A percentile compares a stretch with the other conserved stretches of the same genome.
phyloP scores from a whole-genome alignment of 495 filamentous ascomycete genomes.

The Penicillium salamii region DNA sequence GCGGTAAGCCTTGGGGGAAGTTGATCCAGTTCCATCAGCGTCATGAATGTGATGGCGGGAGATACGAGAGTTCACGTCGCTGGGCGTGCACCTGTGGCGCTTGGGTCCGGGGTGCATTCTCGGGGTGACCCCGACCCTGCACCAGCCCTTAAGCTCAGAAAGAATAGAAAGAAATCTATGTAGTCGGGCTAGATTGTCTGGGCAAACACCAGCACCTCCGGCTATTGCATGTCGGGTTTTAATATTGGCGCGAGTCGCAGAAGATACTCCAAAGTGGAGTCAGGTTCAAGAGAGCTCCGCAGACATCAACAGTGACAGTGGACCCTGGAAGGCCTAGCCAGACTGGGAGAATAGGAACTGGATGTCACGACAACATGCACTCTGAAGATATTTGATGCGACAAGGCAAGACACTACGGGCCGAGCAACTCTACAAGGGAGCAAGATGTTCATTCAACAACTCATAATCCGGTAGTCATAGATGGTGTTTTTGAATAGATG shows the following conservation, averaged over 20 bases:
- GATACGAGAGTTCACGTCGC: not conserved
- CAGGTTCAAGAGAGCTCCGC: not conserved
- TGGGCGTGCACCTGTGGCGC: not conserved
- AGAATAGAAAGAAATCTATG: no score
- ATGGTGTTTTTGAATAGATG: slow-evolving; percentile 43
- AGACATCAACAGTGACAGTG: not conserved
- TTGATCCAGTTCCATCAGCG: no score
- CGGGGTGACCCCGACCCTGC: not conserved
- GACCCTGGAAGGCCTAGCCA: not conserved
- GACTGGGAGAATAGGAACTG: no score
- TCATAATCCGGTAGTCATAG: slow-evolving; percentile 43
- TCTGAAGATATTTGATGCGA: no score
- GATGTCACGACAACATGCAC: no score
- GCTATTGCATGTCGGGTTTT: no score
- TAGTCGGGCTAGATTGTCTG: no score
- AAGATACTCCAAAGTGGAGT: no score
- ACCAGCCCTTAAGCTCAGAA: no score
- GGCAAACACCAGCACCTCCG: no score
- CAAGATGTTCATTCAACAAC: slow-evolving; percentile 10
- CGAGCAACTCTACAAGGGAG: slow-evolving; percentile 2
- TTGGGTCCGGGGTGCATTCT: not conserved
- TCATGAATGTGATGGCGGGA: no score
- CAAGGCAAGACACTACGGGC: not conserved
- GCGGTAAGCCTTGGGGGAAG: not conserved
- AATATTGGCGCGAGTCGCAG: no score